Base-by-base conservation (phyloP, 2,329 filamentous ascomycete genomes). In the Bipolaris oryzae region DNA sequence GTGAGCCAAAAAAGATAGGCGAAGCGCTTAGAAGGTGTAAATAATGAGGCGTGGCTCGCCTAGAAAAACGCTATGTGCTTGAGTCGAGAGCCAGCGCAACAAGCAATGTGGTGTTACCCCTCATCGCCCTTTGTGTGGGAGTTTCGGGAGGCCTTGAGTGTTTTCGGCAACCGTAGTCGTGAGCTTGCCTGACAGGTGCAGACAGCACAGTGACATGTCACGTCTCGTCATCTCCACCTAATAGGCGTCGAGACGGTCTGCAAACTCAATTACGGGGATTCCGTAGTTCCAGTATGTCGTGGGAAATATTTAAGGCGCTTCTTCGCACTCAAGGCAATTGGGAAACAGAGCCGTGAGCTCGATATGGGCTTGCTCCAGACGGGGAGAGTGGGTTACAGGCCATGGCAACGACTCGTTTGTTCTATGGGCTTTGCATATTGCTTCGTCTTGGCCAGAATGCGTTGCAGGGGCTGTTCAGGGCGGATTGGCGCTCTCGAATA, bases 141-240 rank as follows among this genome's bases (percentile, higher is more conserved):
- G 7, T 13, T 25, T 48, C 53, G 18, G 48, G 50, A 50, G 31
- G 45, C n/a, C 51, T 66, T 62, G 42, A 52, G 57, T 41, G 57
- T 56, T 60, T 60, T 64, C 39, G 61, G 57, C 54, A 60, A 45
- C 58, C 28, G 21, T 41, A 55, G 20, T 61, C 55, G 55, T 48
- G 48, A 49, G 38, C 53, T 31, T 51, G 38, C 31, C 23, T 20
- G 52, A 16, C 39, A 31, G 28, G 28, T 46, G 35, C 39, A 53
- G 52, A 41, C 34, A 56, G 35, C 25, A 33, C 46, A 49, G 25
- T 44, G 35, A 33, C 7, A 31, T 50, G 56, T 53, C 50, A 42
- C 45, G 20, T 56, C 28, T 47, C 43, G 21, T 21, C 37, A 37
- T 23, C 45, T 38, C 44, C 28, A 50, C 46, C 16, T 43, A 44